A percentile compares a stretch with the other conserved stretches of the same genome.
These are phyloP conservation scores for Coffea humblotiana DNA, from an alignment of 305 asterid genomes.

Conservation along the genomic window DNA sequence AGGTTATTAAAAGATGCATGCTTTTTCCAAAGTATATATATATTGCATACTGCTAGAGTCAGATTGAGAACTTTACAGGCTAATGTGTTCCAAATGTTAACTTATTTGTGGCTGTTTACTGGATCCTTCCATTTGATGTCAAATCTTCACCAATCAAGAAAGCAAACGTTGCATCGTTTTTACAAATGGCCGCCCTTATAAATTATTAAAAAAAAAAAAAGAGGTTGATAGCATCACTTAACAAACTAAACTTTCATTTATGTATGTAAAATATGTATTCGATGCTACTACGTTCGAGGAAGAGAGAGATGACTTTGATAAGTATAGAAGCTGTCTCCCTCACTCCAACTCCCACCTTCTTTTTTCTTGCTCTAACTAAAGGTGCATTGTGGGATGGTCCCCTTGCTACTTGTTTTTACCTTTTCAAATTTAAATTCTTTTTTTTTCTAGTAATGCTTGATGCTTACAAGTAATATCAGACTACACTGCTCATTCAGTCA, in stretches of 20 bases:
- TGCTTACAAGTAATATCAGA: neutral
- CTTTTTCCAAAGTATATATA: neutral
- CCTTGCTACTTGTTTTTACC: neutral
- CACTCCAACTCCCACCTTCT: neutral
- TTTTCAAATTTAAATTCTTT: neutral
- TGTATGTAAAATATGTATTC: neutral
- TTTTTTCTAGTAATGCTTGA: neutral
- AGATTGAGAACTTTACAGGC: conserved; percentile 5
- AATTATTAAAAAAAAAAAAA: neutral
- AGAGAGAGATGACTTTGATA: neutral
- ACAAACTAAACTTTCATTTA: neutral
- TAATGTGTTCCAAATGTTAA: conserved; percentile 6
- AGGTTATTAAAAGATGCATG: neutral
- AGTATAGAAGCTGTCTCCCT: neutral
- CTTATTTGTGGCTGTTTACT: neutral
- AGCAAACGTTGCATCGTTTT: neutral
- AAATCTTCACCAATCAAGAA: neutral
- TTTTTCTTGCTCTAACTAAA: neutral
- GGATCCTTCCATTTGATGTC: neutral
- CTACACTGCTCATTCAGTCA: neutral
- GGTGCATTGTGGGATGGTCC: neutral
- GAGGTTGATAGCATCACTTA: neutral
- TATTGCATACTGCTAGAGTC: neutral
- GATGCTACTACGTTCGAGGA: neutral
- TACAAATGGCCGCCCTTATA: neutral